phyloP scores from a whole-genome alignment of 2,329 filamentous ascomycete species.

The Hysterium pulicare region DNA sequence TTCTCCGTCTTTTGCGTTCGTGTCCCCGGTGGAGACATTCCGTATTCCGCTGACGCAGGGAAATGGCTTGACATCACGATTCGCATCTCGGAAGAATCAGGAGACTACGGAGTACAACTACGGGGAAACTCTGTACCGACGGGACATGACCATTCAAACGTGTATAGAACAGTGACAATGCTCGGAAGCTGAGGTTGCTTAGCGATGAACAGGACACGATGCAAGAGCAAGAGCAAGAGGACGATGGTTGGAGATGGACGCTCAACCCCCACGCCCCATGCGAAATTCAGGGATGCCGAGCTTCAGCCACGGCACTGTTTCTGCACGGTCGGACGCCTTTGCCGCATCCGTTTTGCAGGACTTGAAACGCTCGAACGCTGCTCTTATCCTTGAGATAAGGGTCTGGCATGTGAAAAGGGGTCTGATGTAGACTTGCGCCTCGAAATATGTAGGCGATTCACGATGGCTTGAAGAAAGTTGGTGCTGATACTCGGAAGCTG shows the following conservation, averaged over 20 bases:
- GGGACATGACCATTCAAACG: too few relatives aligned
- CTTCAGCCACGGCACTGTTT: not conserved
- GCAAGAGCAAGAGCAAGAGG: too few relatives aligned
- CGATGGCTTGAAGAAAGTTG: not conserved
- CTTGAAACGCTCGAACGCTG: not conserved
- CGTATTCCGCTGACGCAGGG: not conserved
- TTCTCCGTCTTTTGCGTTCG: not conserved
- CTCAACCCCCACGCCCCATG: not conserved
- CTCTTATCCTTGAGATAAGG: not conserved
- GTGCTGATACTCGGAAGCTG: not conserved
- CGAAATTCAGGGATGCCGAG: not conserved
- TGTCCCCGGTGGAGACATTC: not conserved
- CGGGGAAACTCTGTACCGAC: too few relatives aligned
- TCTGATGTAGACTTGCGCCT: not conserved
- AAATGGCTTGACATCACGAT: too few relatives aligned
- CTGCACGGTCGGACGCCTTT: conserved; percentile 1
- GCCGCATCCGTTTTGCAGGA: not conserved
- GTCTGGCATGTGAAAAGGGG: conserved; percentile 1
- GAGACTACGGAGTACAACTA: too few relatives aligned
- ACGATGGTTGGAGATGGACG: too few relatives aligned
- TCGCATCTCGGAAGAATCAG: too few relatives aligned
- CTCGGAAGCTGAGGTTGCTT: too few relatives aligned
- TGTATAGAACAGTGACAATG: too few relatives aligned
- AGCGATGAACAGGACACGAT: too few relatives aligned
- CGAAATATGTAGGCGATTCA: not conserved